Base-by-base conservation (phyloP, 23 red algal species). In the Gracilaria domingensis region DNA sequence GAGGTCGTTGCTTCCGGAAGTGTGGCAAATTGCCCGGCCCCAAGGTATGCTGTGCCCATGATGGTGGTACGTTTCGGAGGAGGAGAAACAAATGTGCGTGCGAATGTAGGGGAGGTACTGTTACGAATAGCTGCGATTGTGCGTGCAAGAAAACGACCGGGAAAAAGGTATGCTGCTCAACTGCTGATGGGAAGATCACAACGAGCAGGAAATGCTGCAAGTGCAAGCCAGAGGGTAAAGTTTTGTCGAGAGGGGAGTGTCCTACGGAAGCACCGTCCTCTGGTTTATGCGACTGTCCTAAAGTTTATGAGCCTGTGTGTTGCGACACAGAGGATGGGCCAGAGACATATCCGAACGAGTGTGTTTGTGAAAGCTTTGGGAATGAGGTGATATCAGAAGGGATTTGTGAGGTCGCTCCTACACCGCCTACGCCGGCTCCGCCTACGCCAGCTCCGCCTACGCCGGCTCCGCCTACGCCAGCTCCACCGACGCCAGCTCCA, bases 1-100 rank as follows among this genome's bases (percentile, higher is more conserved):
- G 62, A 67, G 62, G 62, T 12, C 62, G 62, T 67, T 67, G 62
- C 24, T 67, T 33, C 24, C 62, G 62, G 16, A 67, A 67, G 62
- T 67, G 62, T 36, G 62, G 28, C 24, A 33, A 67, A 67, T 17
- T 67, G 24, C 62, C 62, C 6, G 24, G 33, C 6, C 16, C 62
- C 4, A 67, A 67, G 17, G 24, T 67, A 14, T 67, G 62, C 24
- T 67, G 62, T 17, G 13, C 1, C 33, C 5, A 34, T 34, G 28
- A 67, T 7, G n/a, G n/a, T n/a, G 62, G 62, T 12, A 21, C 1
- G 1, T 67, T 33, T 36, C 9, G 24, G 28, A 67, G 14, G 33
- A 67, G 33, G 62, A 67, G 62, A 35, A 67, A 67, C 62, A 35
- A 4, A 13, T 67, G 62, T 17, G 62, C 62, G 1, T 67, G 62